Evolutionary conservation across 2,329 filamentous ascomycete genomes (phyloP), one percentile per base, ranked within the genome.

Genomic region (Sporothrix schenckii): DNA sequence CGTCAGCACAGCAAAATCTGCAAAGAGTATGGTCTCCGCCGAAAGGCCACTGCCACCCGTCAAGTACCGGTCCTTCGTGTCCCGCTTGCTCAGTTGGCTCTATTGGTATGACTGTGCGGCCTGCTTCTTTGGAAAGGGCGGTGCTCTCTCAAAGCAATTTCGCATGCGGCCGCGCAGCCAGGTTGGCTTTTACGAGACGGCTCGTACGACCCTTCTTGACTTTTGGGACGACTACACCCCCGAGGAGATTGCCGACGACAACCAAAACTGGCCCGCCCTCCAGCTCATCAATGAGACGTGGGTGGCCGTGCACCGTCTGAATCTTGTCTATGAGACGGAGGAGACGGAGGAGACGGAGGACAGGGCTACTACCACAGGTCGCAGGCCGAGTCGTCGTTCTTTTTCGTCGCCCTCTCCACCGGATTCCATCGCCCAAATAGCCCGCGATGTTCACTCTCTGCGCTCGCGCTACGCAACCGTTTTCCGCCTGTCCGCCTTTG

Each of bases 141-240:
- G 69, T 9, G 30, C 14, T 1, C 60, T 66, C 3, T 44, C 69
- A 1, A 24, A n/a, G 39, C 60, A 66, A 61, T 66, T 70, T 27
- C 49, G 41, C 30, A 39, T n/a, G 30, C 68, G 34, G 24, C 34
- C 56, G 24, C 49, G 50, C n/a, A 63, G n/a, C 61, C 54, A 61
- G 53, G 5, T 39, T 2, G 44, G 44, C 5, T 66, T 70, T 9
- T 70, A 70, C 39, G 69, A 70, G 41, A 66, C 52, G 5, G 52
- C 60, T 16, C 69, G 69, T 41, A 70, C 69, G 10, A 66, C 69
- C 19, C 41, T 70, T 27, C 60, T 70, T 27, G 69, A 70, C 49
- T 66, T 66, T 41, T 70, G 69, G 60, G 58, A 66, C 49, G 52
- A 66, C 69, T 70, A 70, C 44, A 70, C 69, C 19, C 69, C 69